Percentiles rank a stretch among this genome's conserved stretches.
Conservation (phyloP, 257 asterid genomes). For the Mentha longifolia region DNA sequence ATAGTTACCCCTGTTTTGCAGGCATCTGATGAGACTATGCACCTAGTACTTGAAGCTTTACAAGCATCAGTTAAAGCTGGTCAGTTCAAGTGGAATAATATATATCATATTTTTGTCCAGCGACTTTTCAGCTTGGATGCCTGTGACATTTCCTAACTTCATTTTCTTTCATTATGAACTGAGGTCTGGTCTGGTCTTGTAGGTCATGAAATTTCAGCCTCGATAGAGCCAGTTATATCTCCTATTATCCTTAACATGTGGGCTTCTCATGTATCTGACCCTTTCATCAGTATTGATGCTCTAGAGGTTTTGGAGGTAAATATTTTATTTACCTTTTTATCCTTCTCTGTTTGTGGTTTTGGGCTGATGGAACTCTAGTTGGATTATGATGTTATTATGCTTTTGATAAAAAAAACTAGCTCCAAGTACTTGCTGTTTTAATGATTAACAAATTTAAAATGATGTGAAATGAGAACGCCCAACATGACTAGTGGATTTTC, state of each 20-base stretch:
- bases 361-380: too few relatives aligned
- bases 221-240: conserved; percentile 78
- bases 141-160: conserved; percentile 23
- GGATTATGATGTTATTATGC: too few relatives aligned
- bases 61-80: conserved; percentile 91
- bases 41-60: conserved; percentile 92
- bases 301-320: conserved; percentile 95
- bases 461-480: background rate
- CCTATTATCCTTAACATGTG: conserved; percentile 92
- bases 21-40: conserved; percentile 99
- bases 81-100: conserved; percentile 41
- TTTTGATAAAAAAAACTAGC: background rate
- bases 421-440: conserved; percentile 15
- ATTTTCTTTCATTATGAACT: conserved; percentile 25
- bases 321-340: conserved; percentile 10
- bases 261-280: conserved; percentile 95
- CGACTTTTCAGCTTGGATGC: conserved; percentile 27
- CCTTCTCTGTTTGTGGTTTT: conserved; percentile 10
- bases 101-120: conserved; percentile 20
- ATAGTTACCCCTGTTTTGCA: conserved; percentile 46
- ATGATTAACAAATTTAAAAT: conserved; percentile 2
- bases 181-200: conserved; percentile 35
- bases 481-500: background rate
- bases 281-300: conserved; percentile 93
- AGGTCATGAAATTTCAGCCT: conserved; percentile 71